A percentile compares a stretch with the other conserved stretches of the same genome.
Conservation (phyloP, 2,329 filamentous ascomycete species). For the Colletotrichum horii region DNA sequence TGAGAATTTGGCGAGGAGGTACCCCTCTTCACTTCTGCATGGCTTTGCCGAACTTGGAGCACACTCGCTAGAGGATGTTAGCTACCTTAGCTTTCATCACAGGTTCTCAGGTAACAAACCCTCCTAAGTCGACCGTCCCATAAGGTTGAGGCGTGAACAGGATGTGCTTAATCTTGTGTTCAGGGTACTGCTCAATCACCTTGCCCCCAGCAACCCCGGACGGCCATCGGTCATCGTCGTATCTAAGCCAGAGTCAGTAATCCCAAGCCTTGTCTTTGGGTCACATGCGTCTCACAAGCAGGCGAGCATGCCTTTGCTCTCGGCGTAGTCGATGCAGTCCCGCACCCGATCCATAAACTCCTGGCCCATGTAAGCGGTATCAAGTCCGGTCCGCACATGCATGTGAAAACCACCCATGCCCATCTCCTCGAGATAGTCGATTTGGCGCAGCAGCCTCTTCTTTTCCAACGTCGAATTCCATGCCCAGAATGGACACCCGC, state of each 20-base stretch:
- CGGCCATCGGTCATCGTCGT: constrained; percentile 37
- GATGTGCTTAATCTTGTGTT: constrained; percentile 32
- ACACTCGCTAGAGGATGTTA: neutral
- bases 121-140: constrained; percentile 18
- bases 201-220: constrained; percentile 32
- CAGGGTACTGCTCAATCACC: constrained; percentile 28
- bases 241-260: neutral
- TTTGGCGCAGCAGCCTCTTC: constrained; percentile 31
- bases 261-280: neutral
- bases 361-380: constrained; percentile 34
- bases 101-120: neutral
- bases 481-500: constrained; percentile 33
- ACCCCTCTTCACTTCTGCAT: constrained; percentile 27
- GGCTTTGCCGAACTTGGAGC: constrained; percentile 16
- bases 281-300: constrained; percentile 25
- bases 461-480: constrained; percentile 34
- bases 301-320: constrained; percentile 34
- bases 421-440: constrained; percentile 34
- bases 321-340: constrained; percentile 34
- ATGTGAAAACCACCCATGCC: constrained; percentile 37
- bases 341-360: constrained; percentile 34
- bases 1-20: constrained; percentile 29
- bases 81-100: neutral
- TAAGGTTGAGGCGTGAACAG: constrained; percentile 27
- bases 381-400: constrained; percentile 34